phyloP scores from a whole-genome alignment of 164 flowering plant species.

The Vitis rupestris region DNA sequence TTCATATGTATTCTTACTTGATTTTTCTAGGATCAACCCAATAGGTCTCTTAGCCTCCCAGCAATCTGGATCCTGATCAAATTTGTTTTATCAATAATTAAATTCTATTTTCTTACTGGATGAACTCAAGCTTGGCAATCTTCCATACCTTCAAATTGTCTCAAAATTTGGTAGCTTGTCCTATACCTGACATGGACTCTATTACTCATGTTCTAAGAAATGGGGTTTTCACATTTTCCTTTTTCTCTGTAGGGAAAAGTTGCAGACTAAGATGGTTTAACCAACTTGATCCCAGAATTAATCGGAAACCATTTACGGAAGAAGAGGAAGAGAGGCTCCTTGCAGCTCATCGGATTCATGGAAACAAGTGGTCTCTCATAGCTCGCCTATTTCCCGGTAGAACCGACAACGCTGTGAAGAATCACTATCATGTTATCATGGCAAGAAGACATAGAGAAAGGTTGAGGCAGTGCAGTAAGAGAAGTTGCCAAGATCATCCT shows the following conservation, averaged over 20 bases:
- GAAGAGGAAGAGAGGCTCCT: slow-evolving; percentile 35
- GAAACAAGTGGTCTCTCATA: slow-evolving; percentile 38
- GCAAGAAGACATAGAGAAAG: slow-evolving; percentile 26
- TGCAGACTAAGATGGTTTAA: slow-evolving; percentile 47
- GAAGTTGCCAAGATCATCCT: background rate
- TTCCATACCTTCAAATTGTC: background rate
- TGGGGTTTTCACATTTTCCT: background rate
- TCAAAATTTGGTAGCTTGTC: too few species aligned
- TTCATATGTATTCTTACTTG: too few species aligned
- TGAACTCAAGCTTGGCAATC: background rate
- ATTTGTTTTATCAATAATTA: background rate
- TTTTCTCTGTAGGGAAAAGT: slow-evolving; percentile 25
- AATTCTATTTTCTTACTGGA: background rate
- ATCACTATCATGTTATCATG: slow-evolving; percentile 37
- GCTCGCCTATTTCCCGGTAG: slow-evolving; percentile 34
- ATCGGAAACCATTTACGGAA: slow-evolving; percentile 29
- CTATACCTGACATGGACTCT: too few species aligned
- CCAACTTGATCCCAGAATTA: slow-evolving; percentile 40
- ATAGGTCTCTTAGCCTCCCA: too few species aligned
- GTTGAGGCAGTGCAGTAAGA: background rate
- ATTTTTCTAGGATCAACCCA: too few species aligned
- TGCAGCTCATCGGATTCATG: slow-evolving; percentile 24
- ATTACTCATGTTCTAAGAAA: background rate
- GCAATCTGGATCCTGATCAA: background rate
- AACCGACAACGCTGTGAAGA: slow-evolving; percentile 40